phyloP scores from a whole-genome alignment of 1,284 basidiomycete genomes.

The Crepidotus sp. region DNA sequence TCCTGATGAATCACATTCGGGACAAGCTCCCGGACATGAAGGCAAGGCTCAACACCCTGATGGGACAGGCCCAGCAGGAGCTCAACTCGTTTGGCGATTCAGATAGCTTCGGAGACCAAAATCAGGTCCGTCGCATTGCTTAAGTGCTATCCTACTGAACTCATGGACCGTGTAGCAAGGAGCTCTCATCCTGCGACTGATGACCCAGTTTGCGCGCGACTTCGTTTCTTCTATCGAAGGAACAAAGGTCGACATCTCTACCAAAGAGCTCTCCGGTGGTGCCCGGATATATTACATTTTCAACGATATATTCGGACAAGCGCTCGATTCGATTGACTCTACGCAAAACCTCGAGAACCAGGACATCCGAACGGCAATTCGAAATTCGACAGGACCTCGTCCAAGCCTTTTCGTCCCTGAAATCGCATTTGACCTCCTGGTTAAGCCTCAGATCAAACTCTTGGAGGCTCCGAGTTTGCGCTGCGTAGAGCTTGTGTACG shows the following conservation, averaged over 20 bases:
- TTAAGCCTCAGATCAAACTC: conserved; percentile 98
- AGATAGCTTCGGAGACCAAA: conserved; percentile 86
- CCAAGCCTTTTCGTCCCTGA: conserved; percentile 97
- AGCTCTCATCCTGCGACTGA: conserved; percentile 82
- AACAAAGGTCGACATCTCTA: conserved; percentile 94
- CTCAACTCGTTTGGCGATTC: conserved; percentile 94
- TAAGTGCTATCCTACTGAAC: not conserved
- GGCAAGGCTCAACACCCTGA: conserved; percentile 92
- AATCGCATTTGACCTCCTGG: conserved; percentile 92
- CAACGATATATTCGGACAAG: conserved; percentile 95
- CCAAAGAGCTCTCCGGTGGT: conserved; percentile 97
- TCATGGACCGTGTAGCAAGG: conserved; percentile 52
- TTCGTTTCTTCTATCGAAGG: conserved; percentile 98
- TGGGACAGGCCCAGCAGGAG: conserved; percentile 99
- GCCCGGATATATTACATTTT: conserved; percentile 99
- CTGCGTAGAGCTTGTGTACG: conserved; percentile 97
- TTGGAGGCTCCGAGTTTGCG: conserved; percentile 89
- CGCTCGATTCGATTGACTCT: conserved; percentile 85
- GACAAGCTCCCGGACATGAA: conserved; percentile 99
- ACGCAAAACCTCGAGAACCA: conserved; percentile 86
- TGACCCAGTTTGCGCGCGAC: conserved; percentile 98
- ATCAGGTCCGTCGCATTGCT: conserved; percentile 47
- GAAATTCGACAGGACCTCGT: conserved; percentile 95
- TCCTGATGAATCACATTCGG: conserved; percentile 95
- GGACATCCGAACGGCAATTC: conserved; percentile 96